These are phyloP conservation scores for Beta corolliflora DNA, from an alignment of 179 eudicot genomes.

Conservation along the genomic window DNA sequence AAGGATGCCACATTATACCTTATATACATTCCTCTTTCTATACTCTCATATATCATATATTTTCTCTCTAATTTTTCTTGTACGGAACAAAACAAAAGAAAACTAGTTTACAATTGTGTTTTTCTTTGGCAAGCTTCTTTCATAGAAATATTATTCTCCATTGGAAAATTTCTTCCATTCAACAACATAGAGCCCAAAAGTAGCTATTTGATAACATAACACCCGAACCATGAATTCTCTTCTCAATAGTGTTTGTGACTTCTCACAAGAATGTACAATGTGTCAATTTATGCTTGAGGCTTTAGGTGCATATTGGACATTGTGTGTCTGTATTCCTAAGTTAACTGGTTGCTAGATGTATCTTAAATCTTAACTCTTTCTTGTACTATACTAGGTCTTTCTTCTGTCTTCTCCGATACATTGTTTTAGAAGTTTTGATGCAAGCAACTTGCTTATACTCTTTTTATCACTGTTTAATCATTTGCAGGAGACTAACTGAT, in stretches of 20 bases:
- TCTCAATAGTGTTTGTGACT: background rate
- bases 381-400: background rate
- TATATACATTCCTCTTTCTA: too few species aligned
- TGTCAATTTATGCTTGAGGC: background rate
- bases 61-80: too few species aligned
- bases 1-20: too few species aligned
- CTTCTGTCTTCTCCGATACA: background rate
- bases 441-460: conserved; percentile 5
- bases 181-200: background rate
- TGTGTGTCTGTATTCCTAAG: background rate
- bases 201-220: background rate
- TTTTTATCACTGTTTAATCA: background rate
- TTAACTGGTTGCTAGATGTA: background rate
- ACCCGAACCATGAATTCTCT: background rate
- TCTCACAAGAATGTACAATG: background rate
- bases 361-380: too few species aligned
- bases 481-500: conserved; percentile 84
- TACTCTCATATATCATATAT: too few species aligned
- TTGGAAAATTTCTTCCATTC: too few species aligned
- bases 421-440: background rate
- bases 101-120: too few species aligned
- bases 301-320: background rate
- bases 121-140: too few species aligned
- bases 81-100: too few species aligned
- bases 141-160: too few species aligned